Evolutionary conservation across 352 stramenopile genomes (phyloP), one percentile per base, ranked within the genome.

Genomic region (Pythium pyrilobum): DNA sequence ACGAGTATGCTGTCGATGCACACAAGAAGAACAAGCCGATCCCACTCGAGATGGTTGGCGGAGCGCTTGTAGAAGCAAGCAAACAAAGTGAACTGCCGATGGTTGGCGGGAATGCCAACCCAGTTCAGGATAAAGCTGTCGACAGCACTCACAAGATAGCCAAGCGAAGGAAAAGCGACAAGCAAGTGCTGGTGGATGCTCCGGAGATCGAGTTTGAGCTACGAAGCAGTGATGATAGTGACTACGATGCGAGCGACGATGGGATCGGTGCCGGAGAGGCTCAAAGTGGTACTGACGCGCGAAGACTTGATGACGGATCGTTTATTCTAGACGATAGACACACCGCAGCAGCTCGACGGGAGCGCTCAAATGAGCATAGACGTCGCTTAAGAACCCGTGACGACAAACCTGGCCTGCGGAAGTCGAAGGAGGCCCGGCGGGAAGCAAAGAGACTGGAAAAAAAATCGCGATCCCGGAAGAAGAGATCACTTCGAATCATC

Each of bases 1-100:
- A 91, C 39, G 65, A 83, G 38, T 91, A 71, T 58, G 78, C 78
- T 9, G 69, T 79, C 27, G 42, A 75, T 13, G 61, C 60, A 0
- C 42, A 73, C 40, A 62, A 66, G 52, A 77, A 69, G 33, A 56
- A 66, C 27, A 59, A 44, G 28, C 46, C 31, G 13, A 27, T 49
- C n/a, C 37, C 20, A 18, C 4, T 58, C 4, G 32, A 54, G 28
- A n/a, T n/a, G n/a, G n/a, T n/a, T n/a, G n/a, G n/a, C n/a, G n/a
- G n/a, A n/a, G n/a, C n/a, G n/a, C n/a, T n/a, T n/a, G n/a, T n/a
- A n/a, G n/a, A n/a, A n/a, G n/a, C n/a, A n/a, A n/a, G n/a, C n/a
- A n/a, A n/a, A n/a, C n/a, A n/a, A n/a, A n/a, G n/a, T n/a, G n/a
- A n/a, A n/a, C n/a, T n/a, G n/a, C n/a, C n/a, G n/a, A n/a, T n/a